Percentiles rank a stretch among this genome's conserved stretches.
Conservation (phyloP, 164 flowering plant species). For the Cinnamomum chago region DNA sequence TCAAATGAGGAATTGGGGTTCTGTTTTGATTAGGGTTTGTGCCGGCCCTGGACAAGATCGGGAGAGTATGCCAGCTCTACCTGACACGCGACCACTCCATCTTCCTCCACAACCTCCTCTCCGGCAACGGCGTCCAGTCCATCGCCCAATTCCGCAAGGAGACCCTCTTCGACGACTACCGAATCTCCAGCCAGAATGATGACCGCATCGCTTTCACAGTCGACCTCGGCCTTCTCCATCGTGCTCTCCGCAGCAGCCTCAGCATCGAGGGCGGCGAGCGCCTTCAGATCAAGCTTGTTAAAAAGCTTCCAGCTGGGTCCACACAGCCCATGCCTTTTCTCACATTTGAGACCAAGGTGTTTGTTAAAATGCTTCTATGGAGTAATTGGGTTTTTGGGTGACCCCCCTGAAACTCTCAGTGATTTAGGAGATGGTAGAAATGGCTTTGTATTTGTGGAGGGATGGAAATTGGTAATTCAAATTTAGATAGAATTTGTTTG, state of each 20-base stretch:
- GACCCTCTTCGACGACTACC: conserved; percentile 76
- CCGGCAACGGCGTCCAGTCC: conserved; percentile 68
- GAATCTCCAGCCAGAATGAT: conserved; percentile 80
- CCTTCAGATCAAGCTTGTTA: conserved; percentile 80
- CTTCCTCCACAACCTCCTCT: conserved; percentile 90
- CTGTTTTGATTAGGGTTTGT: conserved; percentile 35
- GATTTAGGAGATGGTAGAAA: too few relatives aligned
- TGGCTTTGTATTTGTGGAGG: too few relatives aligned
- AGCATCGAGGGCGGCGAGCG: conserved; percentile 44
- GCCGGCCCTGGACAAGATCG: conserved; percentile 85
- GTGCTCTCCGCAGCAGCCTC: conserved; percentile 78
- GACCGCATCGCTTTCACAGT: conserved; percentile 81
- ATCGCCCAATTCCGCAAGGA: conserved; percentile 75
- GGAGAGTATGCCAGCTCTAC: conserved; percentile 69
- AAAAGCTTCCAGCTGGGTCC: conserved; percentile 71
- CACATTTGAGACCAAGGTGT: conserved; percentile 68
- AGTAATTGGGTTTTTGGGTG: too few relatives aligned
- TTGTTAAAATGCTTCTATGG: not conserved
- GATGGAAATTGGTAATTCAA: too few relatives aligned
- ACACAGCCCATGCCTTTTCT: conserved; percentile 76
- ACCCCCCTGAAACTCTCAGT: too few relatives aligned
- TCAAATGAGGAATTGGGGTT: not conserved
- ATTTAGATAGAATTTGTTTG: too few relatives aligned
- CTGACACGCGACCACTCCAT: conserved; percentile 66
- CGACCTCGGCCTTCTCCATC: conserved; percentile 72